Conservation (phyloP, 768 basidiomycete species). For the Strobilomyces confusus region DNA sequence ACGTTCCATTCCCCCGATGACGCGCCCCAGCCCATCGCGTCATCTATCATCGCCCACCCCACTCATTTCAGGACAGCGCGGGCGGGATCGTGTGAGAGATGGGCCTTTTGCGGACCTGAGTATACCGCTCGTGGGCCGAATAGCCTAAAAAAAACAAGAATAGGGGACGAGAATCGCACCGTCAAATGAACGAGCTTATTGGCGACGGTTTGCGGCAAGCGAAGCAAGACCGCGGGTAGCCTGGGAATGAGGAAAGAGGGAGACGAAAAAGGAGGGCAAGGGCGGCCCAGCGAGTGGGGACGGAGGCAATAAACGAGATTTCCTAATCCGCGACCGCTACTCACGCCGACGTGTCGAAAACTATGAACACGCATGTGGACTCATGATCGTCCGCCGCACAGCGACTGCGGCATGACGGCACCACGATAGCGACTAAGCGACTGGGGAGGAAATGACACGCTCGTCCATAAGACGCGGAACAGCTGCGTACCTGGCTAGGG, state of each 20-base stretch:
- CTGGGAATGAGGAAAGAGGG: conserved; percentile 1
- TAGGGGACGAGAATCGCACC: neutral
- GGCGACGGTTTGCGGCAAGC: neutral
- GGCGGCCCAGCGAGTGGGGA: neutral
- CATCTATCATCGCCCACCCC: neutral
- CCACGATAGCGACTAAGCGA: neutral
- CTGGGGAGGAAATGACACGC: neutral
- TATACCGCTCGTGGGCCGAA: neutral
- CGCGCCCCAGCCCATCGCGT: neutral
- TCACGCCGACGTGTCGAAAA: neutral
- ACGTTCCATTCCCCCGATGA: neutral
- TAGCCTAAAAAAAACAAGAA: neutral
- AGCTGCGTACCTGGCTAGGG: neutral
- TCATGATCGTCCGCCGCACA: neutral
- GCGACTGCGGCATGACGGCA: neutral
- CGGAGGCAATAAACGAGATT: neutral
- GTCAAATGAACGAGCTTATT: neutral
- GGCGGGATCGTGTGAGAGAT: neutral
- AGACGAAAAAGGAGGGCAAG: conserved; percentile 1
- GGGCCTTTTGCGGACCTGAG: neutral
- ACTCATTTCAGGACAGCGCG: neutral
- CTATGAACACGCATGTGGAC: neutral
- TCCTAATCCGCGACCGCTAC: neutral
- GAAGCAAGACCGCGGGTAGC: neutral
- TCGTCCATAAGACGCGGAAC: neutral